Evolutionary conservation across 2,329 filamentous ascomycete genomes (phyloP).

Genomic region (Fusarium keratoplasticum): DNA sequence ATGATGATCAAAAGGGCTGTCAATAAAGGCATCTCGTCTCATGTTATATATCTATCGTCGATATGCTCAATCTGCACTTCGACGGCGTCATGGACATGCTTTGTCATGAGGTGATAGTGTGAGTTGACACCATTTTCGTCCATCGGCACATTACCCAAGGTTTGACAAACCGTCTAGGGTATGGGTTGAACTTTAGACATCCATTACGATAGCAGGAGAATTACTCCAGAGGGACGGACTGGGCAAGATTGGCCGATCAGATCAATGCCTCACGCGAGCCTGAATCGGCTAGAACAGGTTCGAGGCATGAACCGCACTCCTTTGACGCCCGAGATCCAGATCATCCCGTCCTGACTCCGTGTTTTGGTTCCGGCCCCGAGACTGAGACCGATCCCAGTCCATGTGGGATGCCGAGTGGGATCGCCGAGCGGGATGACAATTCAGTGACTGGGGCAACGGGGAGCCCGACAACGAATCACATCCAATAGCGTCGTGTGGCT

Average conservation of each 20-base stretch:
- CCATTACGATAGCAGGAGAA: not conserved
- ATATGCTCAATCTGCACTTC: not conserved
- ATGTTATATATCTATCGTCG: not conserved
- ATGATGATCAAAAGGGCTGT: not conserved
- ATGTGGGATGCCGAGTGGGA: slow-evolving; percentile 34
- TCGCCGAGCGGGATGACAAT: slow-evolving; percentile 13
- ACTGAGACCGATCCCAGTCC: not conserved
- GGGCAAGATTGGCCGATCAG: not conserved
- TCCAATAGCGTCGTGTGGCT: not conserved
- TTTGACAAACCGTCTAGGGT: not conserved
- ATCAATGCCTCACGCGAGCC: not conserved
- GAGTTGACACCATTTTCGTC: not conserved
- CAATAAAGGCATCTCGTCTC: not conserved
- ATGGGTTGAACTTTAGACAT: not conserved
- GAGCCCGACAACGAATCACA: not conserved
- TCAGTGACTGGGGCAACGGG: not conserved
- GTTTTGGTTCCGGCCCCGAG: not conserved
- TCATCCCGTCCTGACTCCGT: not conserved
- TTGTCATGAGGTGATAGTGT: not conserved
- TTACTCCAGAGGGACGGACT: not conserved
- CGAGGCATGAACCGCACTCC: not conserved
- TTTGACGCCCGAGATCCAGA: not conserved
- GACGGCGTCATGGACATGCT: not conserved
- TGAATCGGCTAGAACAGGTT: not conserved
- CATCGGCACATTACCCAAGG: not conserved